phyloP scores from a whole-genome alignment of 495 filamentous ascomycete genomes.

The Penicillium taxi region DNA sequence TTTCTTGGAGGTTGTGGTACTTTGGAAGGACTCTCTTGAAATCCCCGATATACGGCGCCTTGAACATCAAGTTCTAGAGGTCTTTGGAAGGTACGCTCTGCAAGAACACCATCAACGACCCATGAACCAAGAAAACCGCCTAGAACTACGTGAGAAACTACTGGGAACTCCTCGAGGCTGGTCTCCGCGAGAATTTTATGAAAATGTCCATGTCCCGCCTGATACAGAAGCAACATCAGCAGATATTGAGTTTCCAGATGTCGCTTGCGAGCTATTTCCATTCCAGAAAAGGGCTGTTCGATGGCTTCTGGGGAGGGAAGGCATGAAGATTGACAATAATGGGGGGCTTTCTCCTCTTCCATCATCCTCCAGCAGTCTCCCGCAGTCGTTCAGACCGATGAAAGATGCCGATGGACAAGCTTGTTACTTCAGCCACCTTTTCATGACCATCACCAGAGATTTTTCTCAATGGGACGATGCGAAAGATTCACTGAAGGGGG shows the following conservation, averaged over 20 bases:
- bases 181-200: constrained; percentile 57
- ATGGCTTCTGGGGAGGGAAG: constrained; percentile 60
- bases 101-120: constrained; percentile 10
- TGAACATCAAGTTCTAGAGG: constrained; percentile 11
- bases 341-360: constrained; percentile 19
- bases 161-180: constrained; percentile 19
- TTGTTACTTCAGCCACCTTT: constrained; percentile 57
- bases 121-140: background rate
- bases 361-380: constrained; percentile 14
- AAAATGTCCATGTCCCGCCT: constrained; percentile 52
- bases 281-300: constrained; percentile 65
- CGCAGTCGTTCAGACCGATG: constrained; percentile 28
- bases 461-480: constrained; percentile 35
- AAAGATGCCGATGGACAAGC: constrained; percentile 42
- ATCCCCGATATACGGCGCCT: constrained; percentile 16
- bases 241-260: constrained; percentile 30
- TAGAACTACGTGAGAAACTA: constrained; percentile 9
- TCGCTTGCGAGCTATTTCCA: constrained; percentile 53
- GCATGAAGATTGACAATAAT: constrained; percentile 30
- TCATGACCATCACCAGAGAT: constrained; percentile 52
- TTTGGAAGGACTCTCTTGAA: constrained; percentile 37
- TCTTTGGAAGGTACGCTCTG: constrained; percentile 27
- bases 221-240: constrained; percentile 29
- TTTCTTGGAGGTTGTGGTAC: constrained; percentile 20
- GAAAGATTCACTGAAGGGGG: constrained; percentile 40